These are phyloP conservation scores for Aquilaria sinensis DNA, from an alignment of 345 rosid genomes.

Conservation along the genomic window DNA sequence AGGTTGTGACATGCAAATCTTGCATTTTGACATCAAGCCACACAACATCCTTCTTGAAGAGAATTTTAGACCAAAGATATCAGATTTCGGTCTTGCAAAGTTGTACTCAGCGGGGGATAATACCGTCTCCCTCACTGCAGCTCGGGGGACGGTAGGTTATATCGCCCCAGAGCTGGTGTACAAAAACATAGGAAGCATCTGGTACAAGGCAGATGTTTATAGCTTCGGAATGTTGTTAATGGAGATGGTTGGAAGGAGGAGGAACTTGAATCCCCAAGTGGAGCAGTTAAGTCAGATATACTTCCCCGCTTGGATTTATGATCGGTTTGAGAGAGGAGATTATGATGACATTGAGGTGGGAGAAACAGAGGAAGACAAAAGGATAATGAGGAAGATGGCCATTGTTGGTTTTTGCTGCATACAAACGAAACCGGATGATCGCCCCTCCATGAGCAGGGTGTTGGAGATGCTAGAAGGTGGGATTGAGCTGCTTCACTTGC, in stretches of 20 bases:
- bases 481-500: too few species aligned
- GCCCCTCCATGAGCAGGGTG: neutral
- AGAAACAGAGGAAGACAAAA: neutral
- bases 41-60: too few species aligned
- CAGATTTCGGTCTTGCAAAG: neutral
- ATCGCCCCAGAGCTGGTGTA: too few species aligned
- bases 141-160: neutral
- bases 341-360: neutral
- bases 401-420: too few species aligned
- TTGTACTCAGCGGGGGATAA: neutral
- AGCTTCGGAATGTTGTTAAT: too few species aligned
- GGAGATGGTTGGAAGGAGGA: too few species aligned
- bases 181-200: too few species aligned
- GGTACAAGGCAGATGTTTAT: too few species aligned
- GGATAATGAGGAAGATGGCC: constrained; percentile 2
- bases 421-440: too few species aligned
- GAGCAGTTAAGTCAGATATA: neutral
- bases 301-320: constrained; percentile 1
- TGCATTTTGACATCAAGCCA: too few species aligned
- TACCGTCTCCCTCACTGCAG: neutral
- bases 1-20: too few species aligned
- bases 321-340: neutral
- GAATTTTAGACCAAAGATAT: neutral
- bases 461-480: constrained; percentile 5
- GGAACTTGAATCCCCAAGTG: too few species aligned